Conservation (phyloP, 805 yeast species). For the Starmerella khaoyaiensis region DNA sequence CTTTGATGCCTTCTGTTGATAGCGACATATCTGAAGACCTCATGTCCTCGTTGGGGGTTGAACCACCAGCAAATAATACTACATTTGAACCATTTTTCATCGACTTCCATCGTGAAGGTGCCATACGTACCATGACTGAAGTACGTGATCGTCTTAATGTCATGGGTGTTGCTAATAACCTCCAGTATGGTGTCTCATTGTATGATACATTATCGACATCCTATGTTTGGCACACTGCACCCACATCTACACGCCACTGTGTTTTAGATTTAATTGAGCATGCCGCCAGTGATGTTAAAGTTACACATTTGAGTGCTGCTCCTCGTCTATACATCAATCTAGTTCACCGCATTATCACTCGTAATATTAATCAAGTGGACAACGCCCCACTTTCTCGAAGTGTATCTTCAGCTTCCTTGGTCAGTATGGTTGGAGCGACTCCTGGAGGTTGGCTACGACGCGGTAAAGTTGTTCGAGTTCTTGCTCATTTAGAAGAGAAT, state of each 20-base stretch:
- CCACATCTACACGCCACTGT: slow-evolving; percentile 15
- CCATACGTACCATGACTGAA: slow-evolving; percentile 17
- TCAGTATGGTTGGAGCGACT: slow-evolving; percentile 2
- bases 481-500: not conserved
- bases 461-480: slow-evolving; percentile 10
- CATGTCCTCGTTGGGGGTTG: too few relatives aligned
- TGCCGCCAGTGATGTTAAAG: slow-evolving; percentile 15
- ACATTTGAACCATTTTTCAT: slow-evolving; percentile 15
- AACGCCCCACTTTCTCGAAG: slow-evolving; percentile 15
- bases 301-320: slow-evolving; percentile 6
- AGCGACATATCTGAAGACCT: too few relatives aligned
- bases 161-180: slow-evolving; percentile 4
- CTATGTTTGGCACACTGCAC: slow-evolving; percentile 19
- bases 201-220: slow-evolving; percentile 17
- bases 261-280: slow-evolving; percentile 19
- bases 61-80: not conserved
- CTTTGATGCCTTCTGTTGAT: too few relatives aligned
- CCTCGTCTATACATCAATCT: slow-evolving; percentile 14
- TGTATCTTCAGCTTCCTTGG: slow-evolving; percentile 13
- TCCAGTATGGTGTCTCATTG: slow-evolving; percentile 19
- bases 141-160: slow-evolving; percentile 16
- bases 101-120: slow-evolving; percentile 19
- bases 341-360: slow-evolving; percentile 15
- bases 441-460: slow-evolving; percentile 10
- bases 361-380: slow-evolving; percentile 15